Evolutionary conservation across 2,329 filamentous ascomycete species (phyloP), one percentile per base, ranked within the genome.

Genomic region (Albifimbria verrucaria): DNA sequence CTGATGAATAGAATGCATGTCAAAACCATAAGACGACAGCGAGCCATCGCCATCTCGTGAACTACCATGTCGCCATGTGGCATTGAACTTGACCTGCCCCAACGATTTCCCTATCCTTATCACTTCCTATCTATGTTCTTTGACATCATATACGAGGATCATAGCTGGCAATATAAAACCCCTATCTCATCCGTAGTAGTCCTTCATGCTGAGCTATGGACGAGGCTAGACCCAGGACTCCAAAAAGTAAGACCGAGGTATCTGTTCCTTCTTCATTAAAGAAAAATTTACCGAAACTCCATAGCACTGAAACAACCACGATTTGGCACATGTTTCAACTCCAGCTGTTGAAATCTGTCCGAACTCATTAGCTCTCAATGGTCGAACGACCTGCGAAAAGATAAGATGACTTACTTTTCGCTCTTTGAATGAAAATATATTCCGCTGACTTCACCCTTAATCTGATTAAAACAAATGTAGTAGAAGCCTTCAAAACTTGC

Each of bases 401-500:
- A 26, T 17, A 11, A 23, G 15, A 48, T 25, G 20, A 82, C 89
- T 74, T 73, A 97, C 90, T 93, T 96, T 76, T 97, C 93, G 74
- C 92, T 97, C 76, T 96, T 96, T 12, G 90, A 89, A 74, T 99
- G 94, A 70, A 96, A 99, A 73, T 99, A 99, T 54, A 97, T 96
- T 18, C 94, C 94, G 65, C 86, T 92, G 41, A 99, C 89, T 58
- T 82, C 87, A 7, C 93, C 94, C 58, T 87, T 83, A 48, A 91
- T 77, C 72, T 97, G 93, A 70, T 97, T 96, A 76, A 97, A 97
- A 75, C 92, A 97, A 60, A 99, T 97, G 67, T 99, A 99, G 70
- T 97, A 99, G 69, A 99, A 99, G 0, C 94, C 94, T 67, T 99
- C 94, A 55, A 97, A 99, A 66, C 93, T 97, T 7, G 94, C 94